Percentiles rank a stretch among this genome's conserved stretches.
Conservation (phyloP, 805 yeast genomes). For the Saturnispora ahearnii region DNA sequence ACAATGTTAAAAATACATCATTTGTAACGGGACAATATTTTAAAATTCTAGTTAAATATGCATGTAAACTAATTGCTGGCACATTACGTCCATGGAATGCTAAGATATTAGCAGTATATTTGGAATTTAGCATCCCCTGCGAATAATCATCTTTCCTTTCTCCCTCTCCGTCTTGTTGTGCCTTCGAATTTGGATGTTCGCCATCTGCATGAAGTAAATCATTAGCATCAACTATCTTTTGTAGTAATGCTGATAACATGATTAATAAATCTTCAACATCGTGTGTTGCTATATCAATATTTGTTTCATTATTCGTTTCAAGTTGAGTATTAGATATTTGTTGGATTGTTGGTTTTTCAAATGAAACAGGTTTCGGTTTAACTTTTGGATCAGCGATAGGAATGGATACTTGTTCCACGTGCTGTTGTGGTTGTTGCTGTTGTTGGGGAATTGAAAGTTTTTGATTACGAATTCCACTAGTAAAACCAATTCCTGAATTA, state of each 20-base stretch:
- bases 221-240: conserved; percentile 83
- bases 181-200: conserved; percentile 8
- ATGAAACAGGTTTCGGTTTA: too few relatives aligned
- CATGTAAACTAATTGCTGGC: conserved; percentile 89
- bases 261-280: conserved; percentile 72
- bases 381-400: too few relatives aligned
- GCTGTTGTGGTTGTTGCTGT: not conserved
- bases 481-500: not conserved
- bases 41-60: conserved; percentile 80
- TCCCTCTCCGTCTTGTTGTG: conserved; percentile 10
- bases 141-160: conserved; percentile 13
- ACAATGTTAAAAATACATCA: conserved; percentile 81
- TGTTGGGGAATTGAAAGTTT: not conserved
- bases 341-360: too few relatives aligned
- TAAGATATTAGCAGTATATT: conserved; percentile 58
- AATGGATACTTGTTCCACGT: too few relatives aligned
- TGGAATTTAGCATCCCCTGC: conserved; percentile 26
- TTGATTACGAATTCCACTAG: too few relatives aligned
- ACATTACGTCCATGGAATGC: conserved; percentile 95
- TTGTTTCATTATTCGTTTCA: not conserved
- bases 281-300: conserved; percentile 60
- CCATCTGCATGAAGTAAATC: conserved; percentile 66
- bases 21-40: conserved; percentile 98
- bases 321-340: too few relatives aligned
- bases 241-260: conserved; percentile 79